These are phyloP conservation scores for Didymella lethalis DNA, from an alignment of 2,329 filamentous ascomycete genomes.

Conservation along the genomic window DNA sequence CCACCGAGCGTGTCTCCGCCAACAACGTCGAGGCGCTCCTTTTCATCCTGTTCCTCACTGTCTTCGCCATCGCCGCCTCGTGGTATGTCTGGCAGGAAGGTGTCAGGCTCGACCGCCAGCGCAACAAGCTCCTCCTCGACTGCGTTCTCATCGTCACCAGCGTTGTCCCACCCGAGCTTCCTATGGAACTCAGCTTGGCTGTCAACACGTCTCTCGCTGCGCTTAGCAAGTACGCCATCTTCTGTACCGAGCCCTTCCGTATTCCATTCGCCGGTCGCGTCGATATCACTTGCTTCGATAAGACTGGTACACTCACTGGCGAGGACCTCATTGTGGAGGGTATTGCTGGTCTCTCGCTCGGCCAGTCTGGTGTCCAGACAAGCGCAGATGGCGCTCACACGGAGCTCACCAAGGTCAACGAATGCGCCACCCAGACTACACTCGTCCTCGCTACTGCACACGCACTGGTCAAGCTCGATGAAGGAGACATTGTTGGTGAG, in stretches of 20 bases:
- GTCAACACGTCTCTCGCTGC: conserved; percentile 98
- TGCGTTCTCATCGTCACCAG: conserved; percentile 97
- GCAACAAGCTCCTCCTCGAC: conserved; percentile 95
- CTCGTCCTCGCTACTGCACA: conserved; percentile 94
- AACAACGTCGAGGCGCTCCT: conserved; percentile 96
- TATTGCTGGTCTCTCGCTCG: conserved; percentile 85
- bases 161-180: conserved; percentile 96
- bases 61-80: conserved; percentile 95
- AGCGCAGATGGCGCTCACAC: conserved; percentile 85
- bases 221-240: conserved; percentile 93
- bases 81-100: conserved; percentile 99
- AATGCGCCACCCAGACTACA: conserved; percentile 81
- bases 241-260: conserved; percentile 98
- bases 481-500: conserved; percentile 96
- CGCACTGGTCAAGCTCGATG: conserved; percentile 93
- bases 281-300: conserved; percentile 97
- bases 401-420: conserved; percentile 73
- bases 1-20: conserved; percentile 97
- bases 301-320: conserved; percentile 95
- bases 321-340: conserved; percentile 97
- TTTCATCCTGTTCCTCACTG: conserved; percentile 94
- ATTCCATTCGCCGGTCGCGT: conserved; percentile 96
- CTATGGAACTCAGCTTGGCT: conserved; percentile 96
- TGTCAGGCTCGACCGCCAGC: conserved; percentile 91
- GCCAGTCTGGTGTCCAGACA: conserved; percentile 69